Base-by-base conservation (phyloP, 306 rosid genomes). In the Prunus mume region DNA sequence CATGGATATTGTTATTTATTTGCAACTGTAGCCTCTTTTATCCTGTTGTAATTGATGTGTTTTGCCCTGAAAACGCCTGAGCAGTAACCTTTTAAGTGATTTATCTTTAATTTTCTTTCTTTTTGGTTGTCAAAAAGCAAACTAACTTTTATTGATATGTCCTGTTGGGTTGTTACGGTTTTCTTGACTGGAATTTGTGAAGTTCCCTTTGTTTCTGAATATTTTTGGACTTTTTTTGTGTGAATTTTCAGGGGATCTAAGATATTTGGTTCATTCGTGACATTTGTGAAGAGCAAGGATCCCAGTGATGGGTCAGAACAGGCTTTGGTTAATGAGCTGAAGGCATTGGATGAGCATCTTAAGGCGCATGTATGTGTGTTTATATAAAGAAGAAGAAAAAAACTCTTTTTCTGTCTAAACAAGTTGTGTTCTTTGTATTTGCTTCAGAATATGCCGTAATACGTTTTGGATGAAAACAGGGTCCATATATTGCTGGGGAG, bases 401-500 rank as follows among this genome's bases (percentile, higher is more conserved):
- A 19, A 4, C 74, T 58, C 4, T 1, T 43, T 79, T 54, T 46
- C 43, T 18, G 12, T 28, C 27, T 17, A 19, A 6, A 68, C 30
- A 14, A 27, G 8, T 45, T 14, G 6, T 58, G 13, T 27, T 43
- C 15, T 38, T 54, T 57, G 25, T 64, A 17, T 56, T 67, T 50
- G 25, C 1, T 52, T 65, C 27, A 25, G 64, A 68, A 24, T 64
- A 25, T 45, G 45, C 49, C 47, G 81, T 86, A 43, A 85, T 60
- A 20, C 61, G 83, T 30, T 82, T 65, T 18, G 64, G 30, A 54
- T 62, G 79, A 64, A 47, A 28, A 70, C 84, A 95, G 97, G 97
- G 99, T 74, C 97, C 98, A 2, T 91, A 82, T 86, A 75, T 92
- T 85, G 92, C 96, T 60, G 98, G 99, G 61, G 91, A 86, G 84